Evolutionary conservation across 352 stramenopile species (phyloP).

Genomic region (Pythium chondricola): DNA sequence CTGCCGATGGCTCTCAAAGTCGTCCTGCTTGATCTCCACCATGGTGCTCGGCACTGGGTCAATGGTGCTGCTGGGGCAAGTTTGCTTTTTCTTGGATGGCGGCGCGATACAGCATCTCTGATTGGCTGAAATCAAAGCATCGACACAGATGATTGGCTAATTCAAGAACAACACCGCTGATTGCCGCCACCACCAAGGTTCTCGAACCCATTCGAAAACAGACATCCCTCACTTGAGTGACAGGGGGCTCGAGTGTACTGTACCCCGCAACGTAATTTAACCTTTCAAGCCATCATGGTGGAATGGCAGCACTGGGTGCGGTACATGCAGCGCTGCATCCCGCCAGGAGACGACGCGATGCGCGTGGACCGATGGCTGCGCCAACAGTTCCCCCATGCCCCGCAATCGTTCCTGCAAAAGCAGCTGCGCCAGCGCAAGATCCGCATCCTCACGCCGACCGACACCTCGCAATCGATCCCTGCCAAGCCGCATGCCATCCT

Average conservation of each 20-base stretch:
- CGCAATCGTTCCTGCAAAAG: slow-evolving; percentile 56
- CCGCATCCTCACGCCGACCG: slow-evolving; percentile 23
- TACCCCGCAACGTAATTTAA: too few species aligned
- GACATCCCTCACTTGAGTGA: too few species aligned
- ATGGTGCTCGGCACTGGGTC: slow-evolving; percentile 27
- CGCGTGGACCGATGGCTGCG: slow-evolving; percentile 64
- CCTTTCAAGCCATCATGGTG: too few species aligned
- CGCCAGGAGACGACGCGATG: slow-evolving; percentile 43
- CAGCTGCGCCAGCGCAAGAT: slow-evolving; percentile 69
- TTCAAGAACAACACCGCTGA: too few species aligned
- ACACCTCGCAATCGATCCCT: not conserved
- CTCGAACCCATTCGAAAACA: too few species aligned
- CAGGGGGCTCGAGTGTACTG: too few species aligned
- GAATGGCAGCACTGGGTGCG: slow-evolving; percentile 36
- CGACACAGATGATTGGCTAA: slow-evolving; percentile 1
- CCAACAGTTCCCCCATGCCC: slow-evolving; percentile 37
- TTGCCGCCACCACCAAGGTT: too few species aligned
- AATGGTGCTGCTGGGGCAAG: slow-evolving; percentile 4
- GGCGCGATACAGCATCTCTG: not conserved
- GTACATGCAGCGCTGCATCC: slow-evolving; percentile 46
- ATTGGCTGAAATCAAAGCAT: slow-evolving; percentile 15
- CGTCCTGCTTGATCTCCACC: slow-evolving; percentile 33
- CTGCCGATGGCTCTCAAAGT: slow-evolving; percentile 79
- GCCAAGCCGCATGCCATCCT: slow-evolving; percentile 32
- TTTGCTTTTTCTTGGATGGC: too few species aligned